Conservation (phyloP, 2,329 filamentous ascomycete species). For the Macroventuria anomochaeta region DNA sequence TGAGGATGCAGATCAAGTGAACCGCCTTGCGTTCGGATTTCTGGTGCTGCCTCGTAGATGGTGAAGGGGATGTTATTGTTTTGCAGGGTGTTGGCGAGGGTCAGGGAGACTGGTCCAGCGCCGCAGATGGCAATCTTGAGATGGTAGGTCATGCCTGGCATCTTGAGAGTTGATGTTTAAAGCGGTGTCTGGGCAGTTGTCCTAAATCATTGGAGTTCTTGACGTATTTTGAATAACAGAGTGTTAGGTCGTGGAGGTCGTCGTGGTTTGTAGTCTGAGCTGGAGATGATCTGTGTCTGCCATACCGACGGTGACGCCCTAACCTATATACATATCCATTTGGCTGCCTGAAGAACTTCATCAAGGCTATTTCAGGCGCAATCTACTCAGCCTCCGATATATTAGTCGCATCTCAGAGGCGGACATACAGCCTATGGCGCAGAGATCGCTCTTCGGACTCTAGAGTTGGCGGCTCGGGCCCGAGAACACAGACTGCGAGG, state of each 20-base stretch:
- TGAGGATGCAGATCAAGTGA: slow-evolving; percentile 61
- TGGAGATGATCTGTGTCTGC: background rate
- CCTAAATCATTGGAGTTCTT: no score
- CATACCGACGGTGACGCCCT: background rate
- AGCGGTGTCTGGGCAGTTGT: background rate
- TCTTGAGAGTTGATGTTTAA: background rate
- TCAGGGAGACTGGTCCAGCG: slow-evolving; percentile 54
- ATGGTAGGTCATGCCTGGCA: background rate
- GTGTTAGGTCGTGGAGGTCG: no score
- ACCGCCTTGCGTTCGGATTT: slow-evolving; percentile 45
- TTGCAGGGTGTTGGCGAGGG: slow-evolving; percentile 61
- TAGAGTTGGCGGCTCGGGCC: background rate
- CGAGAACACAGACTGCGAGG: background rate
- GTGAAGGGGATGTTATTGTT: slow-evolving; percentile 55
- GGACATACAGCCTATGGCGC: background rate
- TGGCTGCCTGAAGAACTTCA: background rate
- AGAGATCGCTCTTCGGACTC: background rate
- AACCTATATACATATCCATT: background rate
- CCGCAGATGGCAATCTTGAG: slow-evolving; percentile 49
- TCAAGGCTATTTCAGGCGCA: background rate
- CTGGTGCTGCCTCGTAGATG: slow-evolving; percentile 53
- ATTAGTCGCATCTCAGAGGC: background rate
- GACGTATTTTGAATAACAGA: no score
- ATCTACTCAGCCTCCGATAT: background rate
- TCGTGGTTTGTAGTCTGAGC: background rate